Evolutionary conservation across 2,329 filamentous ascomycete species (phyloP).

Genomic region (Tothia fuscella): DNA sequence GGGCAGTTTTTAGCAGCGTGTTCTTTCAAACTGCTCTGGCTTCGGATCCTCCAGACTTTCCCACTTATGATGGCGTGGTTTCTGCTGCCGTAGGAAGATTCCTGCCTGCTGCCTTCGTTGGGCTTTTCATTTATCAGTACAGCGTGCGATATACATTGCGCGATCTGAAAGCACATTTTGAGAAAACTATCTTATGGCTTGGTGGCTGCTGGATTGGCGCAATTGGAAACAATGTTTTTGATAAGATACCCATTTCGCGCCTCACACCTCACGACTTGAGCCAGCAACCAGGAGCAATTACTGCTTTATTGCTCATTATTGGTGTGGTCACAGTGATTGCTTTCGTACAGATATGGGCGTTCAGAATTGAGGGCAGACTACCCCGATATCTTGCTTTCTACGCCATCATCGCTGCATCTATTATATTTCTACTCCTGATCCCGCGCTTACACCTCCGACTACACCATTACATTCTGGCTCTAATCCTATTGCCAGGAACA

Average conservation of each 20-base stretch:
- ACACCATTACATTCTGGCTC: constrained; percentile 21
- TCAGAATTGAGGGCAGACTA: constrained; percentile 22
- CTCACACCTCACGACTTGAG: constrained; percentile 25
- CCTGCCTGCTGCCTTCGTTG: constrained; percentile 23
- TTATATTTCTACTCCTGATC: constrained; percentile 9
- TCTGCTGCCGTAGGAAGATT: constrained; percentile 22
- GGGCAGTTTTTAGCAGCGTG: constrained; percentile 19
- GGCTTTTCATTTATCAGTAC: constrained; percentile 20
- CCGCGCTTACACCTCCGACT: constrained; percentile 11
- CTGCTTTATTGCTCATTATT: constrained; percentile 23
- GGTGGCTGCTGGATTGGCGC: constrained; percentile 25
- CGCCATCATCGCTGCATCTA: constrained; percentile 6
- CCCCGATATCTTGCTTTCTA: constrained; percentile 11
- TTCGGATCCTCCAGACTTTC: constrained; percentile 23
- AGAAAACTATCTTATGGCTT: constrained; percentile 26
- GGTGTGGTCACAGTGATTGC: constrained; percentile 19
- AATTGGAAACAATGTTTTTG: constrained; percentile 22
- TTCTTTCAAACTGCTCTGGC: constrained; percentile 26
- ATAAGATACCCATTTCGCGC: constrained; percentile 24
- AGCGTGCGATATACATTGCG: constrained; percentile 19
- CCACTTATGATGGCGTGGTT: constrained; percentile 20
- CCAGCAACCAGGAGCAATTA: constrained; percentile 26
- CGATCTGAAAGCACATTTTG: constrained; percentile 21
- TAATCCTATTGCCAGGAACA: constrained; percentile 24
- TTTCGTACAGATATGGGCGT: constrained; percentile 22